phyloP scores from a whole-genome alignment of 768 basidiomycete species.

The Trichaptum fuscoviolaceum region DNA sequence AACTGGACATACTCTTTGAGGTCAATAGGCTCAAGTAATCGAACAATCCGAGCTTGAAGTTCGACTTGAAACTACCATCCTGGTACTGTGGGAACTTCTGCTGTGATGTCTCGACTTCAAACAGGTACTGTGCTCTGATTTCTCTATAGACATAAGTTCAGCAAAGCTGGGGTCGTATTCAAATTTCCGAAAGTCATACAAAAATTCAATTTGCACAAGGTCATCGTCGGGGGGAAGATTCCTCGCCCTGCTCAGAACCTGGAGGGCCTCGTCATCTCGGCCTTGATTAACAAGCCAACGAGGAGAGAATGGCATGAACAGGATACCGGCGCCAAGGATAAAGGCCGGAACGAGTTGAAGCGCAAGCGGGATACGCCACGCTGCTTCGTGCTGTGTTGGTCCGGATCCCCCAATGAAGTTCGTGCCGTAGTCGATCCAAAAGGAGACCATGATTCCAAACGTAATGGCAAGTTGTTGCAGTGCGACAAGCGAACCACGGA shows the following conservation, averaged over 20 bases:
- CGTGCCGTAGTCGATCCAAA: conserved; percentile 47
- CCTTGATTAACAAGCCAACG: conserved; percentile 78
- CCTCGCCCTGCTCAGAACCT: conserved; percentile 57
- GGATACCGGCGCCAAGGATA: conserved; percentile 61
- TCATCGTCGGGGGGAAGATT: conserved; percentile 50
- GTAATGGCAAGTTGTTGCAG: conserved; percentile 81
- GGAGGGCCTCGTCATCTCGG: conserved; percentile 67
- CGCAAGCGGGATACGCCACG: conserved; percentile 72
- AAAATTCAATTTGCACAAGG: conserved; percentile 66
- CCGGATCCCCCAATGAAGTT: conserved; percentile 70
- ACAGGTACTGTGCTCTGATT: conserved; percentile 68
- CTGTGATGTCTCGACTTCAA: conserved; percentile 61
- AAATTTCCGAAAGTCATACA: conserved; percentile 37
- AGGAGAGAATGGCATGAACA: conserved; percentile 80
- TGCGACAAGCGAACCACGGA: conserved; percentile 75
- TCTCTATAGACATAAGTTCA: conserved; percentile 34
- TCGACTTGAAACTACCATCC: conserved; percentile 50
- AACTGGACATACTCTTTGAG: conserved; percentile 32
- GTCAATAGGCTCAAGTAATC: conserved; percentile 59
- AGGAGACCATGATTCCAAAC: conserved; percentile 66
- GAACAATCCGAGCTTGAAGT: conserved; percentile 55
- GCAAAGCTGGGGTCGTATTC: background rate
- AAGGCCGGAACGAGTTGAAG: conserved; percentile 73
- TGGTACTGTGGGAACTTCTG: conserved; percentile 58
- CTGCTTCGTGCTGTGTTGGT: conserved; percentile 51